Conservation (phyloP, 768 basidiomycete genomes). For the Inosperma sp. region DNA sequence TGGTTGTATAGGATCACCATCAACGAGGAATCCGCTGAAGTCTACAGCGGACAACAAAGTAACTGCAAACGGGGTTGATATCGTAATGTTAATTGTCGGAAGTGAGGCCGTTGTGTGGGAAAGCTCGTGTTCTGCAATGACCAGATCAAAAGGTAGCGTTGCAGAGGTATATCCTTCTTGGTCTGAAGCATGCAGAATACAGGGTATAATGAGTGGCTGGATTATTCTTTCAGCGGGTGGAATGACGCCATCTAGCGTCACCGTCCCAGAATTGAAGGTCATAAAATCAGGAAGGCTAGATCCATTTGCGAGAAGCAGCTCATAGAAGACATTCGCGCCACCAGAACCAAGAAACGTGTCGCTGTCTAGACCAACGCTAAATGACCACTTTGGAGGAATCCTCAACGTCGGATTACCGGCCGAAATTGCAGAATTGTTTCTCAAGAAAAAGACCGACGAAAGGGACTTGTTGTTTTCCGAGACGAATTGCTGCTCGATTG, state of each 20-base stretch:
- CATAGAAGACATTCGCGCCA: conserved; percentile 51
- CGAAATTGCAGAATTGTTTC: conserved; percentile 53
- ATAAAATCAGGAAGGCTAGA: conserved; percentile 73
- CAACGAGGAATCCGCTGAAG: conserved; percentile 59
- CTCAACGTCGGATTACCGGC: conserved; percentile 54
- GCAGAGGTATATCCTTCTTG: conserved; percentile 65
- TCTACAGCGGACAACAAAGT: conserved; percentile 51
- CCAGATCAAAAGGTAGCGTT: conserved; percentile 56
- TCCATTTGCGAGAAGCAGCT: conserved; percentile 61
- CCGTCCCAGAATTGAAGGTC: conserved; percentile 54
- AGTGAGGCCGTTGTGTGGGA: conserved; percentile 43
- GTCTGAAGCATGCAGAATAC: conserved; percentile 68
- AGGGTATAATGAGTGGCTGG: conserved; percentile 40
- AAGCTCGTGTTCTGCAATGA: conserved; percentile 67
- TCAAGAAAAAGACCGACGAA: conserved; percentile 70
- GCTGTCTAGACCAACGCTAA: conserved; percentile 78
- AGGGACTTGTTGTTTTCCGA: conserved; percentile 56
- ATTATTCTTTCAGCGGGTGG: conserved; percentile 44
- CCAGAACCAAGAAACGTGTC: conserved; percentile 49
- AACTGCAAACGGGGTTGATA: conserved; percentile 48
- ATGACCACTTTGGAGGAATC: conserved; percentile 81
- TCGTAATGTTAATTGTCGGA: conserved; percentile 69
- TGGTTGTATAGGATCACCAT: conserved; percentile 53
- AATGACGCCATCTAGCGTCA: conserved; percentile 77
- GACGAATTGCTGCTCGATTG: conserved; percentile 59